A percentile compares a stretch with the other conserved stretches of the same genome.
These are phyloP conservation scores for Penicillium manginii DNA, from an alignment of 495 filamentous ascomycete species.

Conservation along the genomic window DNA sequence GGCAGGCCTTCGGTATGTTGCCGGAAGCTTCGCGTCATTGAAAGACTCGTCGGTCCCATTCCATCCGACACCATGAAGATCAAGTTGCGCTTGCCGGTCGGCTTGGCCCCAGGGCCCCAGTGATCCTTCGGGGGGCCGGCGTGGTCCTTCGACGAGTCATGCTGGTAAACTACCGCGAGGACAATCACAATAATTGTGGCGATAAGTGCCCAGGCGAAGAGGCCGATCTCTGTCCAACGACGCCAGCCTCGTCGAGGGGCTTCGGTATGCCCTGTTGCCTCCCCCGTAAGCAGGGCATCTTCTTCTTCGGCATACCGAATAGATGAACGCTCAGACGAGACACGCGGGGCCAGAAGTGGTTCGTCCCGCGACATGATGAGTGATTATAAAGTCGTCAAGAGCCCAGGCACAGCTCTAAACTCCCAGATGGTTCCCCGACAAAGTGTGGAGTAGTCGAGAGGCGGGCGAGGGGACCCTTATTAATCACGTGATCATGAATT, in stretches of 20 bases:
- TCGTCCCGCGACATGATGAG: slow-evolving; percentile 48
- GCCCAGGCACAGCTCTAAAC: slow-evolving; percentile 12
- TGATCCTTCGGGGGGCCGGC: slow-evolving; percentile 19
- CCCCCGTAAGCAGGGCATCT: slow-evolving; percentile 66
- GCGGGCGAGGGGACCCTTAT: no score
- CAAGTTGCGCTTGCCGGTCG: slow-evolving; percentile 81
- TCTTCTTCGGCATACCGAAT: slow-evolving; percentile 60
- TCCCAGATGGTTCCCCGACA: not conserved
- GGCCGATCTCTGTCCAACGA: slow-evolving; percentile 69
- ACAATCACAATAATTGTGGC: slow-evolving; percentile 80
- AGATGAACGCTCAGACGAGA: slow-evolving; percentile 50
- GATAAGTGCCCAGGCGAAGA: slow-evolving; percentile 87
- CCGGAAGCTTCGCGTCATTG: slow-evolving; percentile 79
- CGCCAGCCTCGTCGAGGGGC: slow-evolving; percentile 44
- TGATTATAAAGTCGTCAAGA: slow-evolving; percentile 7
- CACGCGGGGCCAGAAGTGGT: slow-evolving; percentile 47
- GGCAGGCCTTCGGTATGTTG: slow-evolving; percentile 72
- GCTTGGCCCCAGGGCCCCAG: slow-evolving; percentile 52
- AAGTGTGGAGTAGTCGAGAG: no score
- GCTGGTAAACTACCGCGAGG: slow-evolving; percentile 73
- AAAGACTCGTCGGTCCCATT: slow-evolving; percentile 92
- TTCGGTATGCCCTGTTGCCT: slow-evolving; percentile 39
- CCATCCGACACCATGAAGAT: slow-evolving; percentile 99
- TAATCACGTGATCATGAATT: no score
- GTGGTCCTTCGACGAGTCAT: slow-evolving; percentile 51